phyloP scores from a whole-genome alignment of 768 basidiomycete genomes.

The Cyathus striatus region DNA sequence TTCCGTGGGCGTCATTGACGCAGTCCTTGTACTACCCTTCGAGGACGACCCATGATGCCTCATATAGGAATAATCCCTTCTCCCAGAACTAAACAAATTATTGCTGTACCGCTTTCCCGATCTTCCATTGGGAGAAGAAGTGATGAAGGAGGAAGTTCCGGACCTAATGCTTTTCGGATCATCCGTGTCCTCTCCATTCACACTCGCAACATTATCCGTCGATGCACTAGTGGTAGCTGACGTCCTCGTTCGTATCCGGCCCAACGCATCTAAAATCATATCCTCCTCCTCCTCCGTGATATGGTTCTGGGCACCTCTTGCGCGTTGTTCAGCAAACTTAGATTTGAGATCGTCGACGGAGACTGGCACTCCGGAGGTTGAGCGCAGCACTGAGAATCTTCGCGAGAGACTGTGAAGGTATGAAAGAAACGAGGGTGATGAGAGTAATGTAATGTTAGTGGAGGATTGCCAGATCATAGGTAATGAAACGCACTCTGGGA shows the following conservation, averaged over 20 bases:
- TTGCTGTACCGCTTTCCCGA: slow-evolving; percentile 77
- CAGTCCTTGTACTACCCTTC: slow-evolving; percentile 35
- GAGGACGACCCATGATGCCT: slow-evolving; percentile 45
- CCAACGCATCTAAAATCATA: slow-evolving; percentile 75
- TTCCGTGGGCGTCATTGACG: slow-evolving; percentile 48
- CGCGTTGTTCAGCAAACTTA: slow-evolving; percentile 73
- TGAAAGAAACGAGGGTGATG: no score
- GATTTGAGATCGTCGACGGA: slow-evolving; percentile 59
- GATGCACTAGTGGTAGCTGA: slow-evolving; percentile 22
- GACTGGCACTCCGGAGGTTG: slow-evolving; percentile 60
- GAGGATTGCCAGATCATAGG: no score
- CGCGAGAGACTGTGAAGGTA: slow-evolving; percentile 60
- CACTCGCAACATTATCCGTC: slow-evolving; percentile 26
- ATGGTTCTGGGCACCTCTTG: slow-evolving; percentile 59
- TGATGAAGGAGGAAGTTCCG: slow-evolving; percentile 30
- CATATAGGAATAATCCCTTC: slow-evolving; percentile 69
- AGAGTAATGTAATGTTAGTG: no score
- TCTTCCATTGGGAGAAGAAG: slow-evolving; percentile 40
- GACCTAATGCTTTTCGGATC: slow-evolving; percentile 22
- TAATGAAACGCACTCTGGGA: slow-evolving; percentile 76
- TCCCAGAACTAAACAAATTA: slow-evolving; percentile 81
- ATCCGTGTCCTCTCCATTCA: slow-evolving; percentile 26
- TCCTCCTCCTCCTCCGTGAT: slow-evolving; percentile 82
- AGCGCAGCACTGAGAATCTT: slow-evolving; percentile 76
- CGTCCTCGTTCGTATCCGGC: slow-evolving; percentile 33